These are phyloP conservation scores for Coemansia sp. DNA, from an alignment of 192 early-diverging fungal species.

Conservation along the genomic window DNA sequence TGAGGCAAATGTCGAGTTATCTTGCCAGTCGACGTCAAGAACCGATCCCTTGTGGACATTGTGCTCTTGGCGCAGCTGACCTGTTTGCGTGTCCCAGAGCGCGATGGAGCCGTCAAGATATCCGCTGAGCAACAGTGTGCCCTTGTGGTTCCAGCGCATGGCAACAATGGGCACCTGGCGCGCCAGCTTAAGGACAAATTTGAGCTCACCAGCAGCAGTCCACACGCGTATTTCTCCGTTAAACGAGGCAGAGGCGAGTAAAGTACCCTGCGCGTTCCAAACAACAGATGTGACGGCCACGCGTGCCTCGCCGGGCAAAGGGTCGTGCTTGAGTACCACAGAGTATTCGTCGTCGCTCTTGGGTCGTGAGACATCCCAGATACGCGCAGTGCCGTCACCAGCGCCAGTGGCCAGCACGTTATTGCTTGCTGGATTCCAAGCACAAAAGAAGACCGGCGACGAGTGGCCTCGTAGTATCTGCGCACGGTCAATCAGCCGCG, in stretches of 20 bases:
- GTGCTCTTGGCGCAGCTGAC: slow-evolving; percentile 59
- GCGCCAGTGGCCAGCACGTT: slow-evolving; percentile 70
- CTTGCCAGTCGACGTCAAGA: slow-evolving; percentile 92
- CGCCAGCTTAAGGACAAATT: slow-evolving; percentile 59
- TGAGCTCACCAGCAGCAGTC: slow-evolving; percentile 67
- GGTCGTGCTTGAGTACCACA: slow-evolving; percentile 61
- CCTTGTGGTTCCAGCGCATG: slow-evolving; percentile 84
- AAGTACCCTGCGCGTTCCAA: slow-evolving; percentile 80
- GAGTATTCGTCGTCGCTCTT: slow-evolving; percentile 53
- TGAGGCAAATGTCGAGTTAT: slow-evolving; percentile 89
- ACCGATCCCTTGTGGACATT: slow-evolving; percentile 55
- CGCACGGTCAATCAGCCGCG: slow-evolving; percentile 47
- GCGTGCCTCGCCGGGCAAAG: slow-evolving; percentile 33
- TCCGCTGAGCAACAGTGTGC: slow-evolving; percentile 72
- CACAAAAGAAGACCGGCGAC: slow-evolving; percentile 72
- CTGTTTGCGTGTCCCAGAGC: slow-evolving; percentile 83
- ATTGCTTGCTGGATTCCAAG: slow-evolving; percentile 76
- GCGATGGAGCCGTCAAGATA: slow-evolving; percentile 79
- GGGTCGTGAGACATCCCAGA: slow-evolving; percentile 79
- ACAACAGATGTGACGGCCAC: slow-evolving; percentile 82
- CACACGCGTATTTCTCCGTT: slow-evolving; percentile 87
- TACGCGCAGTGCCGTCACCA: slow-evolving; percentile 81
- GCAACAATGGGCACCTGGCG: slow-evolving; percentile 84
- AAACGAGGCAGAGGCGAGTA: slow-evolving; percentile 85
- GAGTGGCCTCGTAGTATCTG: slow-evolving; percentile 68